phyloP scores from a whole-genome alignment of 306 rosid genomes.

The Prunus kanzakura region DNA sequence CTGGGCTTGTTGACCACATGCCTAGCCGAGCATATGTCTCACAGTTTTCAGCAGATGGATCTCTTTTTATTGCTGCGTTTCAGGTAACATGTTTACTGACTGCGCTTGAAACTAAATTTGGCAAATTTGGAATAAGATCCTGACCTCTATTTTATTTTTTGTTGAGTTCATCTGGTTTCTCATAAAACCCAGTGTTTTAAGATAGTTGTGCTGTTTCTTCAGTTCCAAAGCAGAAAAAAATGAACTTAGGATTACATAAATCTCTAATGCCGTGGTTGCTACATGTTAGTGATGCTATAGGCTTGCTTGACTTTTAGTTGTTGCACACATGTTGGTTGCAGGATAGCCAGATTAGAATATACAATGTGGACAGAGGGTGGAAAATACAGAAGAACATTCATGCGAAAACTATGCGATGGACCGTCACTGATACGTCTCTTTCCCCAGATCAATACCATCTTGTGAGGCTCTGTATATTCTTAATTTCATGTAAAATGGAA shows the following conservation, averaged over 20 bases:
- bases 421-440: conserved; percentile 89
- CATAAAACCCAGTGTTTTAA: background rate
- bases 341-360: conserved; percentile 78
- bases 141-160: background rate
- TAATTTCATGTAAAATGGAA: background rate
- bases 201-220: background rate
- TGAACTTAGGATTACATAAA: background rate
- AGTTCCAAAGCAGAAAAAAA: background rate
- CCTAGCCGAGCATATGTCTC: conserved; percentile 80
- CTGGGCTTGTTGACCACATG: conserved; percentile 73
- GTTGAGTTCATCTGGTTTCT: background rate
- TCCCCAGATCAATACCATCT: conserved; percentile 73
- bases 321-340: conserved; percentile 29
- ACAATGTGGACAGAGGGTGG: conserved; percentile 83
- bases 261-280: background rate
- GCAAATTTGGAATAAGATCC: background rate
- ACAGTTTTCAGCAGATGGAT: conserved; percentile 91
- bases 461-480: conserved; percentile 46
- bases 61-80: conserved; percentile 81
- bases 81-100: conserved; percentile 52
- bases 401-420: conserved; percentile 81
- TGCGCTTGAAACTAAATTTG: conserved; percentile 1
- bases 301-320: background rate
- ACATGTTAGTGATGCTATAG: background rate
- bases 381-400: conserved; percentile 76